phyloP scores from a whole-genome alignment of 805 yeast species.

The Metschnikowia koreensis region DNA sequence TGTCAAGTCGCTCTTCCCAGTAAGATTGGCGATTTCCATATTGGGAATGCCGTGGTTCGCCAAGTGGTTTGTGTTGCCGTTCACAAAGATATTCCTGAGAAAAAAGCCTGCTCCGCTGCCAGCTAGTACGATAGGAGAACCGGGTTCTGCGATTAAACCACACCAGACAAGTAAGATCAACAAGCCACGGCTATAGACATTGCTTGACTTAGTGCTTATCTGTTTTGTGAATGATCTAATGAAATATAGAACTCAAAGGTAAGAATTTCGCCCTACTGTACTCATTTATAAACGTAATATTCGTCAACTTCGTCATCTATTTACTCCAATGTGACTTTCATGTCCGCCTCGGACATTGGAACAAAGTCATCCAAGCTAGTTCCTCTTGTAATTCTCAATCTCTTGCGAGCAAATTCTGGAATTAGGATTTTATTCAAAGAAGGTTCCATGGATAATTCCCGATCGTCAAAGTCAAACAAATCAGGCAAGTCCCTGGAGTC shows the following conservation, averaged over 20 bases:
- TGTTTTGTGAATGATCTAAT: not conserved
- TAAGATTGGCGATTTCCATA: constrained; percentile 51
- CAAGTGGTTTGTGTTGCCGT: constrained; percentile 47
- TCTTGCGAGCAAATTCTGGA: constrained; percentile 38
- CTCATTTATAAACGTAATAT: constrained; percentile 10
- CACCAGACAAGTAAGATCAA: constrained; percentile 25
- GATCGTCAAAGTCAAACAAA: constrained; percentile 49
- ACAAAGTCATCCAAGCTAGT: constrained; percentile 33
- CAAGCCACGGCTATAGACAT: constrained; percentile 34
- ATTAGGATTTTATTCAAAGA: constrained; percentile 37
- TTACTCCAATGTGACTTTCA: constrained; percentile 34
- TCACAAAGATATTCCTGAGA: constrained; percentile 23
- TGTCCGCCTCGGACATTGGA: constrained; percentile 31
- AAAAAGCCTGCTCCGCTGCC: not conserved
- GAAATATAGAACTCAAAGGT: not conserved
- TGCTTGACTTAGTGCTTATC: not conserved
- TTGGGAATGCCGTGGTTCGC: constrained; percentile 60
- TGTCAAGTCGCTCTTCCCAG: constrained; percentile 59
- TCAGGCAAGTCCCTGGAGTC: constrained; percentile 46
- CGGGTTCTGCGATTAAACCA: constrained; percentile 5
- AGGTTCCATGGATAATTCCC: constrained; percentile 50
- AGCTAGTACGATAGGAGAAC: constrained; percentile 1
- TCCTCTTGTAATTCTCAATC: constrained; percentile 27
- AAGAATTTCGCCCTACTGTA: not conserved
- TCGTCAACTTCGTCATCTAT: constrained; percentile 8